A percentile compares a stretch with the other conserved stretches of the same genome.
Evolutionary conservation across 2,329 filamentous ascomycete genomes (phyloP).

Genomic region (Nemania diffusa): DNA sequence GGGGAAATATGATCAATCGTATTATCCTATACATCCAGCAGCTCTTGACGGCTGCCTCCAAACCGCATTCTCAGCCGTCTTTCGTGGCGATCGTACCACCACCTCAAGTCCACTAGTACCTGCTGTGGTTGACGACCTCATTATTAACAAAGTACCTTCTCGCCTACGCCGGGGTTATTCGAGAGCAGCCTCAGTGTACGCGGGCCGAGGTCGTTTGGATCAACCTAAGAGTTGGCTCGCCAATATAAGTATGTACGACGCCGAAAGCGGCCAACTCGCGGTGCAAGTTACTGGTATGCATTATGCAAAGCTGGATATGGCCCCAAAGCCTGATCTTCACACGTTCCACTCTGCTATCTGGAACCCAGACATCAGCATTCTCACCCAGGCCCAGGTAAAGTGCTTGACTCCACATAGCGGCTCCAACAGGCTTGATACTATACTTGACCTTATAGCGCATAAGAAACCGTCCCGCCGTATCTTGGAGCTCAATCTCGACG

Average conservation of each 20-base stretch:
- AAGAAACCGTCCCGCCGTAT: conserved; percentile 50
- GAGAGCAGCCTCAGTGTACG: neutral
- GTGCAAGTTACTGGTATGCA: conserved; percentile 40
- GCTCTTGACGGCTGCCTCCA: conserved; percentile 42
- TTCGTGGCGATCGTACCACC: conserved; percentile 28
- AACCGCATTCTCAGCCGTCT: conserved; percentile 23
- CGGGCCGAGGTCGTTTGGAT: conserved; percentile 35
- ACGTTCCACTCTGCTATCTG: conserved; percentile 35
- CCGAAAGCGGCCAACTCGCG: conserved; percentile 35
- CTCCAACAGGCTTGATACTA: conserved; percentile 9
- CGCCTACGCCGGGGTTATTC: neutral
- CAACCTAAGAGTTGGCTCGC: conserved; percentile 28
- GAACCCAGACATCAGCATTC: conserved; percentile 41
- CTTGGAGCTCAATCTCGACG: conserved; percentile 48
- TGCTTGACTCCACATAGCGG: neutral
- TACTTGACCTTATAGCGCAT: conserved; percentile 52
- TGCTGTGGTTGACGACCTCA: conserved; percentile 23
- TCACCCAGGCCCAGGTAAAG: conserved; percentile 24
- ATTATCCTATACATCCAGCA: conserved; percentile 44
- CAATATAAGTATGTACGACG: conserved; percentile 31
- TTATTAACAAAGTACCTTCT: conserved; percentile 32
- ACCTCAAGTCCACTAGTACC: conserved; percentile 35
- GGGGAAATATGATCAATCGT: conserved; percentile 38
- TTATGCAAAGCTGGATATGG: conserved; percentile 39
- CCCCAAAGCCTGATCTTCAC: conserved; percentile 40